Evolutionary conservation across 2,329 filamentous ascomycete species (phyloP).

Genomic region (Penicillium sp.): DNA sequence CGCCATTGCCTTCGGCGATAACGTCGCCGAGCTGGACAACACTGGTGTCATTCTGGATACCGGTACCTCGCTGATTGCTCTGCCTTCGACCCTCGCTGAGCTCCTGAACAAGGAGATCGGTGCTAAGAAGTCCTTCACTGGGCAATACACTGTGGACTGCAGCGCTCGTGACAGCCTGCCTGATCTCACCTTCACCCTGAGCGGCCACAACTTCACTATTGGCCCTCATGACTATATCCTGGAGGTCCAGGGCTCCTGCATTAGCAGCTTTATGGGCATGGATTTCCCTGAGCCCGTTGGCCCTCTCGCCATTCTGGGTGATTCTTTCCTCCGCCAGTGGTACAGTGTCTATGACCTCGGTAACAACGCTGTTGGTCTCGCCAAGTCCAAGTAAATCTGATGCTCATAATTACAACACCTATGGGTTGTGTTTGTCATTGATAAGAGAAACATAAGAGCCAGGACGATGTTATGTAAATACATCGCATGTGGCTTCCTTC

Average conservation of each 20-base stretch:
- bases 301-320: conserved; percentile 88
- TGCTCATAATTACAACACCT: neutral
- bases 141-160: conserved; percentile 95
- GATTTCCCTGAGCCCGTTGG: conserved; percentile 84
- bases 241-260: conserved; percentile 92
- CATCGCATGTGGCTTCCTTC: conserved; percentile 13
- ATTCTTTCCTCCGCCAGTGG: conserved; percentile 59
- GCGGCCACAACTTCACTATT: conserved; percentile 92
- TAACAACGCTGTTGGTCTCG: conserved; percentile 85
- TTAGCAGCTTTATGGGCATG: conserved; percentile 98
- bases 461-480: conserved; percentile 24
- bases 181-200: conserved; percentile 88
- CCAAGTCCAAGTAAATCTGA: conserved; percentile 70
- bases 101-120: conserved; percentile 97
- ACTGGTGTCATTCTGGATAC: conserved; percentile 98
- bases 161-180: conserved; percentile 79
- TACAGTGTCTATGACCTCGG: conserved; percentile 97
- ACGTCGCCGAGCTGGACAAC: conserved; percentile 85
- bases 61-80: conserved; percentile 94
- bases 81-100: conserved; percentile 88
- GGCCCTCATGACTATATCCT: conserved; percentile 90
- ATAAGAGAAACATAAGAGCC: conserved; percentile 9
- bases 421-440: conserved; percentile 20
- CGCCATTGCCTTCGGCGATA: conserved; percentile 83
- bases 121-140: conserved; percentile 96